phyloP scores from a whole-genome alignment of 1,139 yeast genomes.

The Suhomyces taliae region DNA sequence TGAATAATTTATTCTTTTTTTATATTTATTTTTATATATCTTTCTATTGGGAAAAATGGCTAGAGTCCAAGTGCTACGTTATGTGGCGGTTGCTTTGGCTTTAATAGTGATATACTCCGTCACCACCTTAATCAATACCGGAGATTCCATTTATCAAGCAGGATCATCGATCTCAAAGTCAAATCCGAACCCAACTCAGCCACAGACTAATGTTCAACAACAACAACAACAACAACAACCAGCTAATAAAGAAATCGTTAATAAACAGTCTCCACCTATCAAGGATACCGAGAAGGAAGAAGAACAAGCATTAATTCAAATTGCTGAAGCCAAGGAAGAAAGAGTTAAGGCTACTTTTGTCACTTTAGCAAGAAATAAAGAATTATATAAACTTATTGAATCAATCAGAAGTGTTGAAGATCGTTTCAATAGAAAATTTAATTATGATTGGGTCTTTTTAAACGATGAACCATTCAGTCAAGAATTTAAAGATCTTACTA shows the following conservation, averaged over 20 bases:
- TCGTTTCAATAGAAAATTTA: conserved; percentile 63
- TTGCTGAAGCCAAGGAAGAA: conserved; percentile 7
- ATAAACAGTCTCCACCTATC: conserved; percentile 12
- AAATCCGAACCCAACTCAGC: background rate
- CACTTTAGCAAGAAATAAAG: conserved; percentile 61
- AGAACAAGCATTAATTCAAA: conserved; percentile 9
- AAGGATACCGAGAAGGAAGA: conserved; percentile 20
- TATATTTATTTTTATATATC: background rate
- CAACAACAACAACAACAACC: background rate
- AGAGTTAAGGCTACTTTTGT: conserved; percentile 62
- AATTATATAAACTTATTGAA: conserved; percentile 59
- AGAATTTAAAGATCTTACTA: conserved; percentile 53
- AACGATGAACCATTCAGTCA: conserved; percentile 62
- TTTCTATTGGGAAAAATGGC: conserved; percentile 15
- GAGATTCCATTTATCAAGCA: background rate
- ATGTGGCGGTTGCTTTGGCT: conserved; percentile 20
- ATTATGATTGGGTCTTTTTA: conserved; percentile 81
- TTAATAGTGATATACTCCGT: conserved; percentile 20
- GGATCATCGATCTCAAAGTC: conserved; percentile 9
- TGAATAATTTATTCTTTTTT: background rate
- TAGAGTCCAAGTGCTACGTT: conserved; percentile 19
- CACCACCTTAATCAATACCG: conserved; percentile 16
- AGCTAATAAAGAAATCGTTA: background rate
- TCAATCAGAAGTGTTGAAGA: conserved; percentile 72
- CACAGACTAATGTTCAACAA: background rate